Evolutionary conservation across 768 basidiomycete species (phyloP), one percentile per base, ranked within the genome.

Genomic region (Leccinum disarticulatum): DNA sequence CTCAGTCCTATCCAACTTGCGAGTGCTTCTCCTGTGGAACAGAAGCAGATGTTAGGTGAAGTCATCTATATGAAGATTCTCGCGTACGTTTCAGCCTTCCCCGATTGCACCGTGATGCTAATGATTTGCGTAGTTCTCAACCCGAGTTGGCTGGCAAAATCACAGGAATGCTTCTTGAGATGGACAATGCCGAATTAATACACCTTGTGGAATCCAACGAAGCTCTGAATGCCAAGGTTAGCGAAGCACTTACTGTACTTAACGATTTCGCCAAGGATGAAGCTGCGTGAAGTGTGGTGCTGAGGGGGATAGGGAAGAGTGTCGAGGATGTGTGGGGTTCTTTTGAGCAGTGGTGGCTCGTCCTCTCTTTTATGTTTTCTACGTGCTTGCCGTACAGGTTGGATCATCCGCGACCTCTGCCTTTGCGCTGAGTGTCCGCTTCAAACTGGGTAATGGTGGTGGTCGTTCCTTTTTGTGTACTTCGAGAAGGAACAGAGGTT

Each of bases 41-140:
- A 98, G 85, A 99, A 99, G 82, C 97, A 99, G 76, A 94, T 98
- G 90, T 82, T 99, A 52, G 97, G 97, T 66, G 97, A 99, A 78
- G 86, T 91, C 53, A 86, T 98, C 66, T 98, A 98, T 79, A 88
- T 96, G 84, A 89, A 86, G 72, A 95, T 98, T 64, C 84, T 81
- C 59, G 70, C 77, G 90, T 93, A 79, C 74, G 91, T 71, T 38
- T 35, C 3, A 30, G 65, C 25, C 25, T 43, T 25, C 19, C 28
- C 52, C 38, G 14, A n/a, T 46, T 27, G 56, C 19, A 61, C n/a
- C 17, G 19, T 50, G 50, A 36, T 57, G 7, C 61, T 56, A 27
- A 59, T 50, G 66, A 49, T 55, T 57, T 25, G 57, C 60, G 51
- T 71, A 93, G 88, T 25, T 73, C 87, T 58, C 88, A 98, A 68